These are phyloP conservation scores for Euphorbia lathyris DNA, from an alignment of 345 rosid genomes.

Conservation along the genomic window DNA sequence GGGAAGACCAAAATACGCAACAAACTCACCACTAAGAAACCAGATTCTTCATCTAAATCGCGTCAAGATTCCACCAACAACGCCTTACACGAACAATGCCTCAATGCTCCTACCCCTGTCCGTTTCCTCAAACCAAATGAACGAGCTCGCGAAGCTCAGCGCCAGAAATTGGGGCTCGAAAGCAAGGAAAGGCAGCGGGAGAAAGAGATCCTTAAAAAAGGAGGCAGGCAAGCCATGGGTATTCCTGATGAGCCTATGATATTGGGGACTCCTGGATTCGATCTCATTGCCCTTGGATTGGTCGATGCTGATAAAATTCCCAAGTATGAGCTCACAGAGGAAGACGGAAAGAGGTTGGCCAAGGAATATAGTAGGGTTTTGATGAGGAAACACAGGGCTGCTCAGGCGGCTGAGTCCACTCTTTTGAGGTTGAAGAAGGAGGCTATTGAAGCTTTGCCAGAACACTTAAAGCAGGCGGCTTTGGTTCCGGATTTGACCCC, in stretches of 20 bases:
- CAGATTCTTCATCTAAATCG: slow-evolving; percentile 8
- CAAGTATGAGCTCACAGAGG: slow-evolving; percentile 75
- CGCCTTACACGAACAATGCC: slow-evolving; percentile 56
- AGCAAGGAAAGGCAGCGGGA: slow-evolving; percentile 65
- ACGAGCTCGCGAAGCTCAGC: slow-evolving; percentile 59
- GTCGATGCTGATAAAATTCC: slow-evolving; percentile 75
- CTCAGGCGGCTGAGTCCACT: slow-evolving; percentile 63
- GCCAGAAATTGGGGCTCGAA: slow-evolving; percentile 69
- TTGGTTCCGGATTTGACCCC: slow-evolving; percentile 77
- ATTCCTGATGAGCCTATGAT: slow-evolving; percentile 57
- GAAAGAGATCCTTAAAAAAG: slow-evolving; percentile 62
- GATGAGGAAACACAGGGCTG: slow-evolving; percentile 74
- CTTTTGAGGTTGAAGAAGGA: slow-evolving; percentile 57
- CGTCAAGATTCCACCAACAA: slow-evolving; percentile 34
- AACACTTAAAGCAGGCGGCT: slow-evolving; percentile 56
- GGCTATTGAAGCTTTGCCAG: slow-evolving; percentile 82
- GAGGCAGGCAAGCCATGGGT: slow-evolving; percentile 45
- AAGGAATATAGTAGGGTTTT: slow-evolving; percentile 81
- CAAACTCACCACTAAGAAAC: slow-evolving; percentile 53
- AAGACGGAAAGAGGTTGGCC: slow-evolving; percentile 75
- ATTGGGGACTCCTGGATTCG: slow-evolving; percentile 73
- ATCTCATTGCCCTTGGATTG: slow-evolving; percentile 63
- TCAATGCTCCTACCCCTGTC: slow-evolving; percentile 75
- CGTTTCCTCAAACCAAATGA: slow-evolving; percentile 62
- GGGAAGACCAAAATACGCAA: slow-evolving; percentile 45